Evolutionary conservation across 345 rosid species (phyloP).

Genomic region (Hibiscus trionum): DNA sequence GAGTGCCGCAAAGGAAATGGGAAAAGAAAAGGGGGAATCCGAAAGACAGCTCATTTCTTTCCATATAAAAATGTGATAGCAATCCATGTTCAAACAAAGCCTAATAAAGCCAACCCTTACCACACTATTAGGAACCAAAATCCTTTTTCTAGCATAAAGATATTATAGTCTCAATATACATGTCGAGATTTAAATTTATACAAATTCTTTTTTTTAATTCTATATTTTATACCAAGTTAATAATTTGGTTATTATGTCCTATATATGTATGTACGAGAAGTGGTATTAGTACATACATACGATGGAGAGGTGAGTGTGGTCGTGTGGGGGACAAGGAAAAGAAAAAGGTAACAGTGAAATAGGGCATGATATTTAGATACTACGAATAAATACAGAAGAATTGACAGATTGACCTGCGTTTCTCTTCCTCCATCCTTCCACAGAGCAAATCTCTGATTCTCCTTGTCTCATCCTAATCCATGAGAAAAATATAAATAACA

Average conservation of each 20-base stretch:
- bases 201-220: too few species aligned
- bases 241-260: too few species aligned
- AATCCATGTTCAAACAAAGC: not conserved
- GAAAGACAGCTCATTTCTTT: constrained; percentile 16
- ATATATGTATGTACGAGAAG: too few species aligned
- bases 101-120: constrained; percentile 1
- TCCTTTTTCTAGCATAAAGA: not conserved
- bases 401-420: constrained; percentile 60
- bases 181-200: too few species aligned
- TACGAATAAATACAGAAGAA: constrained; percentile 45
- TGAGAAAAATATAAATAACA: constrained; percentile 9
- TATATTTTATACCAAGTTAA: too few species aligned
- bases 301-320: constrained; percentile 27
- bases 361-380: constrained; percentile 31
- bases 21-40: not conserved
- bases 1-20: not conserved
- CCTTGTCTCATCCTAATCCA: constrained; percentile 34
- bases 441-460: constrained; percentile 40
- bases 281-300: too few species aligned
- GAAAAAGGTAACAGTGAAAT: constrained; percentile 31
- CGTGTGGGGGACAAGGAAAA: constrained; percentile 36
- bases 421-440: constrained; percentile 19
- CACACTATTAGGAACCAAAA: constrained; percentile 14
- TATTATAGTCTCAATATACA: not conserved
- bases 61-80: constrained; percentile 14